Evolutionary conservation across 2,329 filamentous ascomycete genomes (phyloP).

Genomic region (Ascochyta rabiei): DNA sequence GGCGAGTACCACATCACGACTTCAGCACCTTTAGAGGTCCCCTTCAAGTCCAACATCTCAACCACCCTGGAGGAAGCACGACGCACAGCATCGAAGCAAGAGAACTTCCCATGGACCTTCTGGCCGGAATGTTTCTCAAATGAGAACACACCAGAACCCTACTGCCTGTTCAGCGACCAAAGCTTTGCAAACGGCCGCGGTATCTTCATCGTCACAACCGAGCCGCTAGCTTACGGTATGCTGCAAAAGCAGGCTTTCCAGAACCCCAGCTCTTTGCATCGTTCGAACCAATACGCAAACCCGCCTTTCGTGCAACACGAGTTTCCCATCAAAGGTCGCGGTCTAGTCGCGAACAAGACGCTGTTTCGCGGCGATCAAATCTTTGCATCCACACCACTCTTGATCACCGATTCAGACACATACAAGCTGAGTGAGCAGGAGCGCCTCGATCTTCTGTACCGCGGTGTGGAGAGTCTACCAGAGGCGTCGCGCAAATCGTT

Average conservation of each 20-base stretch:
- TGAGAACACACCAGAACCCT: constrained; percentile 31
- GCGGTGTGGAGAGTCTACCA: constrained; percentile 36
- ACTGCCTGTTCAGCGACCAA: constrained; percentile 41
- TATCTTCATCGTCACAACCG: constrained; percentile 39
- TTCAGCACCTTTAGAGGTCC: constrained; percentile 13
- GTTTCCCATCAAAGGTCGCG: constrained; percentile 42
- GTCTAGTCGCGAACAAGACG: constrained; percentile 43
- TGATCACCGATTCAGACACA: constrained; percentile 36
- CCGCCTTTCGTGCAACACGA: constrained; percentile 39
- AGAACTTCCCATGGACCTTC: constrained; percentile 42
- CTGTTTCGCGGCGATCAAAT: constrained; percentile 43
- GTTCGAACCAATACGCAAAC: constrained; percentile 33
- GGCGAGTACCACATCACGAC: constrained; percentile 30
- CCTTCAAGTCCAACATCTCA: constrained; percentile 29
- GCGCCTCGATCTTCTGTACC: constrained; percentile 35
- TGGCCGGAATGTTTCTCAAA: constrained; percentile 42
- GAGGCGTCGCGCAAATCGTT: constrained; percentile 25
- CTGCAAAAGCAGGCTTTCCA: constrained; percentile 39
- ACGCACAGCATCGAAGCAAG: constrained; percentile 20
- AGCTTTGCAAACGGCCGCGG: constrained; percentile 40
- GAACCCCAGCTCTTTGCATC: constrained; percentile 22
- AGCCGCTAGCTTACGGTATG: constrained; percentile 34
- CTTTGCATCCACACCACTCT: constrained; percentile 41
- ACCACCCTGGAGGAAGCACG: constrained; percentile 33
- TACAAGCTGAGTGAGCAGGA: constrained; percentile 33